Evolutionary conservation across 1,284 basidiomycete genomes (phyloP), one percentile per base, ranked within the genome.

Genomic region (Trichosporon sp.): DNA sequence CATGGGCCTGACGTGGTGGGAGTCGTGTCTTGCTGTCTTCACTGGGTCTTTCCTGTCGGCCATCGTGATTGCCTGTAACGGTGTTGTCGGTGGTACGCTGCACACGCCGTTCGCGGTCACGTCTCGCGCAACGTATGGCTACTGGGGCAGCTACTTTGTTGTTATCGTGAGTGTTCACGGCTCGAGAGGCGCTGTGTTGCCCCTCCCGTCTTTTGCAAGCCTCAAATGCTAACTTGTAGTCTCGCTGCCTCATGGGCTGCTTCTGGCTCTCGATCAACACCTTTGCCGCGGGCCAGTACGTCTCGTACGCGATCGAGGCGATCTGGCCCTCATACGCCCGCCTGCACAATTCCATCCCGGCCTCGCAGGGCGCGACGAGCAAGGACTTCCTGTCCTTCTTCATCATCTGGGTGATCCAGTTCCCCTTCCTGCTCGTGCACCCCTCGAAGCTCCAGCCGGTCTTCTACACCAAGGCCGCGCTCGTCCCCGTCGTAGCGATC

Each of bases 191-290:
- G 44, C 32, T 8, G 21, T n/a, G 7, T 3, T 29, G 31, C 54
- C 54, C 3, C 19, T 14, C 25, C 31, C n/a, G 23, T 16, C 54
- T 33, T 25, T 23, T 13, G 8, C 16, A 10, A 25, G 31, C 40
- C 49, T 60, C 36, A 64, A 54, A 3, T 10, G 29, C 46, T 44
- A 16, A 44, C 40, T 2, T 11, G 6, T 58, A 65, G 65, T 60
- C 59, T 3, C 65, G 65, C 34, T 62, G 61, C 11, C 80, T 89
- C 32, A 83, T 90, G 16, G 83, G 87, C 21, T 85, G 88, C 84
- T 89, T 89, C 77, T 90, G 88, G 88, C 87, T 86, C 67, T 85
- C 85, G 13, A 81, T 86, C 46, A 83, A 84, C 83, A 85, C 86
- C 10, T 87, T 27, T 37, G 34, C 56, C 49, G 77, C 64, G 59